A percentile compares a stretch with the other conserved stretches of the same genome.
Evolutionary conservation across 768 basidiomycete genomes (phyloP).

Genomic region (Mycena olivaceomarginata): DNA sequence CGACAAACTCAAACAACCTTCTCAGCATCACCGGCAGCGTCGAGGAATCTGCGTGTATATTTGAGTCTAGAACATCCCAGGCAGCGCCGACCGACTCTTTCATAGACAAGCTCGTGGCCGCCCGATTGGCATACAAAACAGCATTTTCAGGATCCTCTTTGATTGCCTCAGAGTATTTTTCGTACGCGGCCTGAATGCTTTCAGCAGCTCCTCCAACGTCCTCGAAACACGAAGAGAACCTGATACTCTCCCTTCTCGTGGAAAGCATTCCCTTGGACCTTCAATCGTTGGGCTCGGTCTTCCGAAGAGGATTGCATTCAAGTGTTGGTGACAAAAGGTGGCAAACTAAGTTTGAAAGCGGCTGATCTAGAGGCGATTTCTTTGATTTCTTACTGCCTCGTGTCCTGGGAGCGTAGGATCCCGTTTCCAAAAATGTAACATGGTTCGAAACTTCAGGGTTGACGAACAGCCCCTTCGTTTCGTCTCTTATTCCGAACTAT

Average conservation of each 20-base stretch:
- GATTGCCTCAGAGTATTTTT: slow-evolving; percentile 66
- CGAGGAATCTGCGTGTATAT: slow-evolving; percentile 51
- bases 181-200: slow-evolving; percentile 38
- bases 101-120: slow-evolving; percentile 60
- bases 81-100: slow-evolving; percentile 52
- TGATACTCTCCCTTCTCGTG: slow-evolving; percentile 53
- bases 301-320: slow-evolving; percentile 24
- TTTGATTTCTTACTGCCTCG: no score
- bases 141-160: slow-evolving; percentile 62
- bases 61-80: not conserved
- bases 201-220: not conserved
- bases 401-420: no score
- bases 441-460: no score
- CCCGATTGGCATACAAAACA: slow-evolving; percentile 66
- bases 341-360: no score
- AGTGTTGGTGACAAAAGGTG: no score
- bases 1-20: slow-evolving; percentile 42
- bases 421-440: no score
- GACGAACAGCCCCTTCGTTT: no score
- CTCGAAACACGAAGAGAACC: not conserved
- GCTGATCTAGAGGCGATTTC: no score
- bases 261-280: slow-evolving; percentile 64
- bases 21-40: slow-evolving; percentile 55
- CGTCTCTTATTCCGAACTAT: no score
- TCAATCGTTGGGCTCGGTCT: slow-evolving; percentile 54